Conservation (phyloP, 768 basidiomycete genomes). For the Rhodotorula toruloides region DNA sequence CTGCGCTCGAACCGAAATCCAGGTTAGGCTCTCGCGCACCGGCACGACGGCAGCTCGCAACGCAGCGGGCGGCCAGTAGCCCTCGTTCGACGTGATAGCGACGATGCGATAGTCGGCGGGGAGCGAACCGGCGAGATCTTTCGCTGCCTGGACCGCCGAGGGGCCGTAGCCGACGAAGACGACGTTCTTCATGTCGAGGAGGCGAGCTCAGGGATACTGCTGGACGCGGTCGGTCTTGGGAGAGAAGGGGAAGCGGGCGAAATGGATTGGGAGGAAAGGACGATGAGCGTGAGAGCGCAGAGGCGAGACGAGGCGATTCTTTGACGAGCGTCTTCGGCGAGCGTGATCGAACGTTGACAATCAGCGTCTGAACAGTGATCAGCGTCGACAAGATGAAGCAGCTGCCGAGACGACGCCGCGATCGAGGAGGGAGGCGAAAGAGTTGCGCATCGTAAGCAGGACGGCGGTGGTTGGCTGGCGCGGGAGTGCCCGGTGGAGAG, state of each 20-base stretch:
- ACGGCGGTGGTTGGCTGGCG: too few relatives aligned
- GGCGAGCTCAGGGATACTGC: neutral
- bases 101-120: conserved; percentile 19
- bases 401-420: too few relatives aligned
- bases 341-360: too few relatives aligned
- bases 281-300: too few relatives aligned
- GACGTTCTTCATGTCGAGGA: conserved; percentile 9
- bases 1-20: neutral
- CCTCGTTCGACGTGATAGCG: neutral
- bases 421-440: too few relatives aligned
- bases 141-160: neutral
- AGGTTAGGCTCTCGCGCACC: neutral
- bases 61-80: conserved; percentile 3
- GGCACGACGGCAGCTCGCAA: conserved; percentile 16
- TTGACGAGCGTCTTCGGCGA: too few relatives aligned
- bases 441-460: too few relatives aligned
- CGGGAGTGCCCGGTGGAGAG: too few relatives aligned
- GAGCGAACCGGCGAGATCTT: conserved; percentile 1
- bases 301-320: too few relatives aligned
- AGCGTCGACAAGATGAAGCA: too few relatives aligned
- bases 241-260: neutral
- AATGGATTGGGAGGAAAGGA: too few relatives aligned
- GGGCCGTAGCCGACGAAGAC: conserved; percentile 28
- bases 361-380: too few relatives aligned
- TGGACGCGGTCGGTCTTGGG: neutral